These are phyloP conservation scores for Epicoccum sorghinum DNA, from an alignment of 2,329 filamentous ascomycete species.

Conservation along the genomic window DNA sequence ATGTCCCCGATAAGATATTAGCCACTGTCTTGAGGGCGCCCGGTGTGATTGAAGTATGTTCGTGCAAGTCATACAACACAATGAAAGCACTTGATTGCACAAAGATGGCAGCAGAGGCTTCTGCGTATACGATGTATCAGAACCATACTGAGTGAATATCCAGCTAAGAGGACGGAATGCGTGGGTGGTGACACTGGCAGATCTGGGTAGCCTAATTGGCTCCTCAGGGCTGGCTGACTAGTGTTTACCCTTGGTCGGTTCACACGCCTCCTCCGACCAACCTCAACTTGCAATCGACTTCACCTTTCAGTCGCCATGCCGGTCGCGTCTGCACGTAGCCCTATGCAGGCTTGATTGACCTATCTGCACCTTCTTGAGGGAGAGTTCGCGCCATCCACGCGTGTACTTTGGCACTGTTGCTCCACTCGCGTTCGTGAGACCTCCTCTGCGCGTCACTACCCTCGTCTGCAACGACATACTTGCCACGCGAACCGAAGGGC, in stretches of 20 bases:
- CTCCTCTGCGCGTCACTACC: slow-evolving; percentile 43
- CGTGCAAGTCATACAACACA: neutral
- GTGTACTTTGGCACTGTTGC: slow-evolving; percentile 45
- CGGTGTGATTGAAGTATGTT: neutral
- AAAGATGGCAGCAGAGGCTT: neutral
- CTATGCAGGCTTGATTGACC: slow-evolving; percentile 27
- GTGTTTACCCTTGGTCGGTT: slow-evolving; percentile 42
- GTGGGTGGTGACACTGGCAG: slow-evolving; percentile 40
- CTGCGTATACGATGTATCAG: no score
- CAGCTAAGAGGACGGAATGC: slow-evolving; percentile 27
- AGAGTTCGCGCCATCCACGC: slow-evolving; percentile 28
- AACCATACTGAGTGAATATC: neutral
- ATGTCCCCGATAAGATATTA: neutral
- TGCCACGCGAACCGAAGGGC: slow-evolving; percentile 26
- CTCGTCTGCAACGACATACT: slow-evolving; percentile 31
- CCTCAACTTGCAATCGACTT: slow-evolving; percentile 33
- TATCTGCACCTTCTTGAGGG: slow-evolving; percentile 19
- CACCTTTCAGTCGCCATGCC: slow-evolving; percentile 9
- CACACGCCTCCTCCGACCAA: slow-evolving; percentile 34
- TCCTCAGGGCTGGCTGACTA: slow-evolving; percentile 31
- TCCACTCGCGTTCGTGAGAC: slow-evolving; percentile 32
- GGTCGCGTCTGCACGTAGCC: slow-evolving; percentile 36
- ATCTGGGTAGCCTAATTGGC: slow-evolving; percentile 45
- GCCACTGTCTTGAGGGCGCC: neutral
- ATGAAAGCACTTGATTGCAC: neutral